Conservation (phyloP, 2,329 filamentous ascomycete genomes). For the Aspergillus quadricinctus region DNA sequence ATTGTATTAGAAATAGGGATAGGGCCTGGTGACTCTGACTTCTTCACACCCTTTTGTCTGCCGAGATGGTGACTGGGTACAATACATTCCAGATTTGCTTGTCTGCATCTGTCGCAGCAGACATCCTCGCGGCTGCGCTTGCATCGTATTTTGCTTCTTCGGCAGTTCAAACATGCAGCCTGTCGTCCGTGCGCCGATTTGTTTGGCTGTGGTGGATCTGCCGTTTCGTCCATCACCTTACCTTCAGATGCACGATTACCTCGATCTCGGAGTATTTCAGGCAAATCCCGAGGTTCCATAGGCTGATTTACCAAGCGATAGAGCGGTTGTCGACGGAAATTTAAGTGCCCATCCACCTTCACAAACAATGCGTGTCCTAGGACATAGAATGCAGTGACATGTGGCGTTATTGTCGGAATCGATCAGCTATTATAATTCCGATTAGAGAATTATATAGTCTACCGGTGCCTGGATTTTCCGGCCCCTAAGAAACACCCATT, state of each 20-base stretch:
- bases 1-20: slow-evolving; percentile 16
- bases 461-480: neutral
- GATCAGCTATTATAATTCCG: neutral
- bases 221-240: slow-evolving; percentile 7
- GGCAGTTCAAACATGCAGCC: slow-evolving; percentile 60
- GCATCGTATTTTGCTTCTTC: slow-evolving; percentile 65
- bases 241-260: neutral
- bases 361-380: neutral
- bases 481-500: too few relatives aligned
- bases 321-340: neutral
- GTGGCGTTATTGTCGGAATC: neutral
- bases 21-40: slow-evolving; percentile 43
- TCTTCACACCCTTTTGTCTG: slow-evolving; percentile 71
- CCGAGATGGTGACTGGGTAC: slow-evolving; percentile 70
- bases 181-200: slow-evolving; percentile 24
- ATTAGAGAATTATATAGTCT: neutral
- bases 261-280: neutral
- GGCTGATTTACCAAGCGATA: neutral
- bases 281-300: neutral
- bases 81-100: slow-evolving; percentile 58
- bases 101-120: slow-evolving; percentile 59
- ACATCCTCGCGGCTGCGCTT: slow-evolving; percentile 51
- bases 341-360: neutral
- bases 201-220: slow-evolving; percentile 2
- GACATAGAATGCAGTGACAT: neutral